Conservation (phyloP, 371 early-diverging fungal genomes). For the Blakeslea trispora region DNA sequence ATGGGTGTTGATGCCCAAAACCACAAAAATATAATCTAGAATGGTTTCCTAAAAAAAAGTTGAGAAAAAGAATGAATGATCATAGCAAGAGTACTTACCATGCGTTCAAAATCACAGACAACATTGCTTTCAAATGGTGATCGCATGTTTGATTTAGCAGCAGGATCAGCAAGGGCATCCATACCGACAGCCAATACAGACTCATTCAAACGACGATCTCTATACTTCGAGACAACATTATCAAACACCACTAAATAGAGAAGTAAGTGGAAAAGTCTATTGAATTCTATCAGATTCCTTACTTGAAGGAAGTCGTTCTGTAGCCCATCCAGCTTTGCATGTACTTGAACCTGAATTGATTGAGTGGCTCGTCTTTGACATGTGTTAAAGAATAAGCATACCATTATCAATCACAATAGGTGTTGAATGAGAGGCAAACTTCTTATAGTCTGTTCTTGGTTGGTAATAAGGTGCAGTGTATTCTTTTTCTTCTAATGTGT, state of each 20-base stretch:
- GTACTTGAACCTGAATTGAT: constrained; percentile 75
- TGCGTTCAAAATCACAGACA: constrained; percentile 70
- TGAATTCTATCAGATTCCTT: constrained; percentile 15
- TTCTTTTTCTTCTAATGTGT: constrained; percentile 35
- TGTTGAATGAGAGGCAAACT: constrained; percentile 28
- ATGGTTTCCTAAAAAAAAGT: constrained; percentile 82
- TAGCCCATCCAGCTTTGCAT: constrained; percentile 86
- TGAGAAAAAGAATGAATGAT: too few relatives aligned
- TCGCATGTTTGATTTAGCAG: constrained; percentile 66
- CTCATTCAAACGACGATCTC: constrained; percentile 69
- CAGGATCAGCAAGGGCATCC: constrained; percentile 72
- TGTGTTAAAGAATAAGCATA: constrained; percentile 15
- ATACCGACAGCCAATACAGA: constrained; percentile 72
- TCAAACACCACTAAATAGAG: constrained; percentile 70
- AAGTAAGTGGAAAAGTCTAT: background rate
- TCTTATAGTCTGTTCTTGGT: constrained; percentile 24
- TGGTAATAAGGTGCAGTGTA: constrained; percentile 25
- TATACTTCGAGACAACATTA: constrained; percentile 78
- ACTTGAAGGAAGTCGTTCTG: constrained; percentile 64
- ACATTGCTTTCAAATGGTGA: constrained; percentile 78
- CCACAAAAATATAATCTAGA: constrained; percentile 83
- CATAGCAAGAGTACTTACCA: too few relatives aligned
- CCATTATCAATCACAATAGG: constrained; percentile 75
- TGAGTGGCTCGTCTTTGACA: background rate
- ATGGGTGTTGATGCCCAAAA: constrained; percentile 74